phyloP scores from a whole-genome alignment of 352 stramenopile species.

The Aphanomyces stellatus region DNA sequence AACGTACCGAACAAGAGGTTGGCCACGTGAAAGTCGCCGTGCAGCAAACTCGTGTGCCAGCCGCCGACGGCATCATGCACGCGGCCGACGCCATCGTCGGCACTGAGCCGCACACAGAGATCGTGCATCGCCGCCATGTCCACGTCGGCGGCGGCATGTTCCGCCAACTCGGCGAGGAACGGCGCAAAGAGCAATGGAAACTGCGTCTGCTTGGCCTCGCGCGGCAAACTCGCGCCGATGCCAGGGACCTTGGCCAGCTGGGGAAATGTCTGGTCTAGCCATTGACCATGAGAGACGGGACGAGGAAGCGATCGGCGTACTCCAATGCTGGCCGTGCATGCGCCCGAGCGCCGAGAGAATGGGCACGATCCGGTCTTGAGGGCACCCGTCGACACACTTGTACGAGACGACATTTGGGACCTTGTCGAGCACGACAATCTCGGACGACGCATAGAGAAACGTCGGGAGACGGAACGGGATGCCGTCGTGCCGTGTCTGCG shows the following conservation, averaged over 20 bases:
- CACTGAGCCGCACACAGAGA: slow-evolving; percentile 43
- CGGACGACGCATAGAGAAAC: slow-evolving; percentile 52
- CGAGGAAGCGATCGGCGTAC: background rate
- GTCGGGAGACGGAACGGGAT: slow-evolving; percentile 53
- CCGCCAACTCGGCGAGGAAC: slow-evolving; percentile 41
- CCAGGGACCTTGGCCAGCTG: slow-evolving; percentile 41
- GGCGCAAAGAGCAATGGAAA: slow-evolving; percentile 49
- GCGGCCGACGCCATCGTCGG: slow-evolving; percentile 28
- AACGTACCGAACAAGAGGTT: slow-evolving; percentile 50
- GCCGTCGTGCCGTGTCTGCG: slow-evolving; percentile 5
- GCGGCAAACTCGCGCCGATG: slow-evolving; percentile 58
- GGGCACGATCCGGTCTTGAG: slow-evolving; percentile 29
- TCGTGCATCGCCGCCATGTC: too few relatives aligned
- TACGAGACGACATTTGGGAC: slow-evolving; percentile 39
- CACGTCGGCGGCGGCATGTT: too few relatives aligned
- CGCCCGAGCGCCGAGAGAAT: slow-evolving; percentile 47
- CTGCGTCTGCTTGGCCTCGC: slow-evolving; percentile 46
- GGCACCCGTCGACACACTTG: slow-evolving; percentile 59
- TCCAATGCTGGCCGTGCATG: slow-evolving; percentile 56
- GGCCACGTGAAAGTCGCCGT: slow-evolving; percentile 75
- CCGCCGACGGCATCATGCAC: slow-evolving; percentile 45
- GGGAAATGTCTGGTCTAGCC: slow-evolving; percentile 27
- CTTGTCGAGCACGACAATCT: slow-evolving; percentile 62
- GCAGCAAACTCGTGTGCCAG: slow-evolving; percentile 49
- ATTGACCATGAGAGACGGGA: background rate